Conservation (phyloP, 139 green algal species). For the Chlorella sp. region DNA sequence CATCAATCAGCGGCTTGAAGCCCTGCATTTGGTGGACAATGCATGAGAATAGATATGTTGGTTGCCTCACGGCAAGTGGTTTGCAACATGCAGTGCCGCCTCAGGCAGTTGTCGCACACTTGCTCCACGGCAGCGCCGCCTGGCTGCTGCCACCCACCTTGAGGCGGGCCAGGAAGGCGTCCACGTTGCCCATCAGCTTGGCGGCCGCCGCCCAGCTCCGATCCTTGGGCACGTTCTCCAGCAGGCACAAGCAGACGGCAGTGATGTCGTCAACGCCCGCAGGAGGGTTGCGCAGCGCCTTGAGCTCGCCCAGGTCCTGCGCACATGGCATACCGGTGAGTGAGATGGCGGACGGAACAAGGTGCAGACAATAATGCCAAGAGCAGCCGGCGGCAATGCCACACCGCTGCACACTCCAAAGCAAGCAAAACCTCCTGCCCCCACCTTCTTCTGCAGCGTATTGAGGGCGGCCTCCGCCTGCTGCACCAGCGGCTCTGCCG, state of each 20-base stretch:
- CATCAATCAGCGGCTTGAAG: conserved; percentile 92
- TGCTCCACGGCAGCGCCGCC: too few relatives aligned
- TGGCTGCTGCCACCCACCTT: conserved; percentile 46
- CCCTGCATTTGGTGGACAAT: conserved; percentile 30
- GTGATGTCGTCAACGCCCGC: conserved; percentile 92
- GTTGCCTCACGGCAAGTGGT: too few relatives aligned
- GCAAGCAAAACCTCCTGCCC: too few relatives aligned
- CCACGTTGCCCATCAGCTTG: conserved; percentile 93
- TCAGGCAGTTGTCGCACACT: too few relatives aligned
- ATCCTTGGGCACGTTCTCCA: conserved; percentile 92
- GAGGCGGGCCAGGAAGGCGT: conserved; percentile 90
- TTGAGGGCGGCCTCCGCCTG: conserved; percentile 88
- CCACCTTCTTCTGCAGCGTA: conserved; percentile 91
- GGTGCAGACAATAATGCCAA: too few relatives aligned
- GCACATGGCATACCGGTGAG: too few relatives aligned
- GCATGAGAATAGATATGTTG: too few relatives aligned
- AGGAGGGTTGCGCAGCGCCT: conserved; percentile 91
- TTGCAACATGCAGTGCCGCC: too few relatives aligned
- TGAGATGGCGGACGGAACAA: too few relatives aligned
- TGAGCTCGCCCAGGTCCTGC: conserved; percentile 74
- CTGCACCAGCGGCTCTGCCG: conserved; percentile 86
- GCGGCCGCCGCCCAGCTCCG: conserved; percentile 79
- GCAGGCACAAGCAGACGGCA: conserved; percentile 86
- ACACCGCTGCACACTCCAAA: too few relatives aligned
- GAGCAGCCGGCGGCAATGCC: too few relatives aligned